phyloP scores from a whole-genome alignment of 2,329 filamentous ascomycete species.

The Neoarthrinium moseri region DNA sequence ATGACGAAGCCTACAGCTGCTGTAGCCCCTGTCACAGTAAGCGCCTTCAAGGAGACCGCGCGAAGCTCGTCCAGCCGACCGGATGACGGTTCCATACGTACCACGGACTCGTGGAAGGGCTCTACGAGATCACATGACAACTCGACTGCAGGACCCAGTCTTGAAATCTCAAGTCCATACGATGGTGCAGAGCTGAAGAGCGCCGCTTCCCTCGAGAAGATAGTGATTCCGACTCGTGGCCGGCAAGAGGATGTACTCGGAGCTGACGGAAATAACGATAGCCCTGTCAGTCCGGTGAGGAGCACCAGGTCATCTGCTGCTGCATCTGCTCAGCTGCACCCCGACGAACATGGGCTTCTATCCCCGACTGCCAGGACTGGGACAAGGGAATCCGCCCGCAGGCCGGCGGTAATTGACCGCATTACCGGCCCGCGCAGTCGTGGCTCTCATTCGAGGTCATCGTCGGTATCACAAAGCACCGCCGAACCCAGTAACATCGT shows the following conservation, averaged over 20 bases:
- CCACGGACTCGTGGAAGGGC: constrained; percentile 34
- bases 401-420: constrained; percentile 54
- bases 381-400: constrained; percentile 36
- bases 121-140: constrained; percentile 40
- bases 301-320: constrained; percentile 20
- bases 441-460: constrained; percentile 51
- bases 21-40: constrained; percentile 48
- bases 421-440: constrained; percentile 47
- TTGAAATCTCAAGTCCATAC: constrained; percentile 36
- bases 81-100: constrained; percentile 42
- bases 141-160: constrained; percentile 31
- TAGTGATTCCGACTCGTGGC: constrained; percentile 23
- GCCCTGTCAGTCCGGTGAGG: constrained; percentile 42
- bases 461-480: constrained; percentile 56
- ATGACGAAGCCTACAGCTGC: constrained; percentile 37
- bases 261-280: constrained; percentile 43
- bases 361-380: constrained; percentile 24
- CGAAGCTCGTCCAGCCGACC: constrained; percentile 37
- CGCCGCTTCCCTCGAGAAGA: constrained; percentile 26
- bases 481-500: constrained; percentile 57
- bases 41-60: constrained; percentile 44
- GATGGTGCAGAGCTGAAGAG: constrained; percentile 29
- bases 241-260: constrained; percentile 43
- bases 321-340: constrained; percentile 26
- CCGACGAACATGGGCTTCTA: constrained; percentile 29